Base-by-base conservation (phyloP, 2,329 filamentous ascomycete species). In the Pseudocercospora pini-densiflorae region DNA sequence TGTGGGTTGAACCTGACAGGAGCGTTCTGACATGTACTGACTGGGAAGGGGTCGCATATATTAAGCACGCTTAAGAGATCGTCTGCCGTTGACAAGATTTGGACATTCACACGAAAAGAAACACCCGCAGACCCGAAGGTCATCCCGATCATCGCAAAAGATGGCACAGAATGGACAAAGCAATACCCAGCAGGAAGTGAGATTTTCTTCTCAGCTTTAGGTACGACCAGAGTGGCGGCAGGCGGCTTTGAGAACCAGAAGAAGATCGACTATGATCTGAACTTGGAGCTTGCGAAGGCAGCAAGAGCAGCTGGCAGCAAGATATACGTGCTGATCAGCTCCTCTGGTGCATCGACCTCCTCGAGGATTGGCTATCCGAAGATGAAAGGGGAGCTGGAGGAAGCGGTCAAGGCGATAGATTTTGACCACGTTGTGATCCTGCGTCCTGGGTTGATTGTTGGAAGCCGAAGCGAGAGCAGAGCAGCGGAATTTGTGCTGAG, bases 321-420 rank as follows among this genome's bases (percentile, higher is more conserved):
- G 61, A 78, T 75, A 0, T 79, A 77, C 55, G 73, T 79, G 16
- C 78, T 72, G 63, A 76, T 78, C 40, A 79, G 78, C 9, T 77
- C 75, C 59, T 74, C 59, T 16, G 78, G 78, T 0, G 78, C 75
- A 5, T 72, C 76, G 23, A 47, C n/a, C n/a, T 47, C 45, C 1
- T 47, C 45, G 7, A 47, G 45, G 7, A 21, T 47, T 19, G 72
- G 77, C 0, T 79, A 78, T 47, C 74, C 72, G 27, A 76, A 75
- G 63, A 79, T 79, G 78, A 79, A 79, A 66, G 68, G 74, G n/a
- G 78, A 74, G 0, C 76, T 79, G 7, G 78, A 79, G 63, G 75
- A 78, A 67, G 70, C 77, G 12, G 76, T 79, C 63, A 73, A 75
- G 63, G 76, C 75, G 14, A 66, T 78, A 21, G 71, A 68, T 16